Conservation (phyloP, 2,329 filamentous ascomycete genomes). For the Colletotrichum eremochloae region DNA sequence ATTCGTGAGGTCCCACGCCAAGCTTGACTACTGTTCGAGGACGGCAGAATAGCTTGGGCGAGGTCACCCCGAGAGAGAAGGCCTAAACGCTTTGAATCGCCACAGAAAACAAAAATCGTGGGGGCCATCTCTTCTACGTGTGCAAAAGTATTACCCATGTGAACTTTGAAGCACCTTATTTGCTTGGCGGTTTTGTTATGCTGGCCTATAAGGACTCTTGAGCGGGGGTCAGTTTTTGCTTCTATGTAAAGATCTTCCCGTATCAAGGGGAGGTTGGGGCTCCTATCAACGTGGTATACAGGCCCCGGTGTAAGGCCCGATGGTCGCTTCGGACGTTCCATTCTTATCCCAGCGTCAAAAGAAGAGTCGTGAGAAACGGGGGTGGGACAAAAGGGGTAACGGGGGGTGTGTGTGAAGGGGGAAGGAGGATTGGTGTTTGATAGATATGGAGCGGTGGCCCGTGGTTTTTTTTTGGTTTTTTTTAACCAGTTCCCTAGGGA, state of each 20-base stretch:
- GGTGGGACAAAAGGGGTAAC: neutral
- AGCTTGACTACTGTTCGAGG: slow-evolving; percentile 20
- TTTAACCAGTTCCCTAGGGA: neutral
- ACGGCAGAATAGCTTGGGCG: neutral
- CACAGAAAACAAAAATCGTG: neutral
- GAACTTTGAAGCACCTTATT: slow-evolving; percentile 18
- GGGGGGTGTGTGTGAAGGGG: neutral
- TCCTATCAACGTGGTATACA: slow-evolving; percentile 8
- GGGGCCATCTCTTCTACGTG: neutral
- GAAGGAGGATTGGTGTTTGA: slow-evolving; percentile 5
- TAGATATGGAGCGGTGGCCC: slow-evolving; percentile 6
- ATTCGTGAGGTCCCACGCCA: slow-evolving; percentile 30
- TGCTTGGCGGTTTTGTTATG: slow-evolving; percentile 31
- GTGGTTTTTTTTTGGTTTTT: neutral
- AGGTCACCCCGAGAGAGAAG: neutral
- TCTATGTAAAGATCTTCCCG: slow-evolving; percentile 37
- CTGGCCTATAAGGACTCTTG: neutral
- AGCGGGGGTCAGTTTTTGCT: slow-evolving; percentile 6
- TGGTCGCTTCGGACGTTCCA: slow-evolving; percentile 30
- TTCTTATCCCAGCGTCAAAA: slow-evolving; percentile 16
- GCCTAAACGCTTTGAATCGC: neutral
- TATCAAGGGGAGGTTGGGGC: neutral
- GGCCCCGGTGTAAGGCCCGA: slow-evolving; percentile 17
- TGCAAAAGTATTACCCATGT: neutral
- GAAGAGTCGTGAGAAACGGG: slow-evolving; percentile 1